Evolutionary conservation across 179 eudicot species (phyloP), one percentile per base, ranked within the genome.

Genomic region (Spergularia azorica): DNA sequence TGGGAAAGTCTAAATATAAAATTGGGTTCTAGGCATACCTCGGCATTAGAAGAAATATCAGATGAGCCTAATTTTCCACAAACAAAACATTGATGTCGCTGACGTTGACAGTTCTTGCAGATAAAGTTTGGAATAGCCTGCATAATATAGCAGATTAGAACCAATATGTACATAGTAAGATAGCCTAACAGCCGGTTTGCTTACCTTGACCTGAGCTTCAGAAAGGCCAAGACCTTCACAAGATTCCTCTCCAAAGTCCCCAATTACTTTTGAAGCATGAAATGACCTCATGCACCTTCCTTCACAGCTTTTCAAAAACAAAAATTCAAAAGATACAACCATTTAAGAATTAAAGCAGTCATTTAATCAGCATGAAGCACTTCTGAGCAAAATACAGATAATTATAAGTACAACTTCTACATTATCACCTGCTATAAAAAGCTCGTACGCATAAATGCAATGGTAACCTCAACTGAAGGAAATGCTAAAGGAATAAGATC

Each of bases 231-330:
- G 91, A 73, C 92, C 89, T 75, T 73, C 83, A 76, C 98, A 93
- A 2, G 5, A 51, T 48, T 84, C 80, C 13, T 84, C 89, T 60
- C 94, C 97, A 21, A 90, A 83, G 55, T 77, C 82, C 77, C 52
- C 69, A n/a, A 91, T 93, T 73, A 55, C 50, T 71, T 48, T 71
- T 15, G 13, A 6, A 14, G 93, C 82, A 85, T 93, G 97, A 60
- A 93, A 93, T 50, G 97, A 93, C 85, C 96, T 86, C 81, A 91
- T 84, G 80, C 97, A 93, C 80, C 87, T 84, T 20, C 94, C 94
- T 86, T 89, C 94, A 84, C 97, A 93, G 59, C 97, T 93, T 82
- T 79, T 66, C 48, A 26, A 21, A 57, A 72, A 67, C 51, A 81
- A 63, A 62, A 70, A 68, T n/a, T 71, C 56, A n/a, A 61, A 62